Conservation (phyloP, 2,329 filamentous ascomycete species). For the Emergomyces pasteurianus region DNA sequence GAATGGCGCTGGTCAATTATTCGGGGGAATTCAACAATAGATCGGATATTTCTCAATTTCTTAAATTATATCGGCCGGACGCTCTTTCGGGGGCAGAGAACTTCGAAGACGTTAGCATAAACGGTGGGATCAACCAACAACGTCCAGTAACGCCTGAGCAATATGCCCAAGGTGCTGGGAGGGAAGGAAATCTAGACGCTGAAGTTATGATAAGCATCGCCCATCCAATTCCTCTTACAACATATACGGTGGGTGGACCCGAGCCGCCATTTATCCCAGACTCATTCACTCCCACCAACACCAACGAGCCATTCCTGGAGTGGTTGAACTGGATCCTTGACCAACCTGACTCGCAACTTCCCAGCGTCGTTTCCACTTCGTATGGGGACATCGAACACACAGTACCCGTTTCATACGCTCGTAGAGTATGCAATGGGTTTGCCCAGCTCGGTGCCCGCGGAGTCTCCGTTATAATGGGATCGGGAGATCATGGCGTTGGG, state of each 20-base stretch:
- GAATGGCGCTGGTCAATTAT: not conserved
- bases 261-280: not conserved
- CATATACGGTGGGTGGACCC: not conserved
- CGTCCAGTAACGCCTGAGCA: not conserved
- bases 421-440: slow-evolving; percentile 49
- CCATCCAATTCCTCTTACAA: not conserved
- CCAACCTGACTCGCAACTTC: slow-evolving; percentile 34
- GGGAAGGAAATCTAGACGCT: not conserved
- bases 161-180: not conserved
- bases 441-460: slow-evolving; percentile 54
- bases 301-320: not conserved
- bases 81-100: not conserved
- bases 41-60: not conserved
- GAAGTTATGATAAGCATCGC: not conserved
- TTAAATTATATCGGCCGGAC: not conserved
- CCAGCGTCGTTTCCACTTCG: slow-evolving; percentile 54
- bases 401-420: slow-evolving; percentile 47
- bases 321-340: not conserved
- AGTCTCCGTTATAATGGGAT: slow-evolving; percentile 51
- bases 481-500: slow-evolving; percentile 50
- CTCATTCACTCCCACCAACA: not conserved
- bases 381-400: slow-evolving; percentile 57
- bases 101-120: not conserved
- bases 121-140: not conserved
- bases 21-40: not conserved